Conservation (phyloP, 371 early-diverging fungal genomes). For the Amoeboaphelidium occidentale region DNA sequence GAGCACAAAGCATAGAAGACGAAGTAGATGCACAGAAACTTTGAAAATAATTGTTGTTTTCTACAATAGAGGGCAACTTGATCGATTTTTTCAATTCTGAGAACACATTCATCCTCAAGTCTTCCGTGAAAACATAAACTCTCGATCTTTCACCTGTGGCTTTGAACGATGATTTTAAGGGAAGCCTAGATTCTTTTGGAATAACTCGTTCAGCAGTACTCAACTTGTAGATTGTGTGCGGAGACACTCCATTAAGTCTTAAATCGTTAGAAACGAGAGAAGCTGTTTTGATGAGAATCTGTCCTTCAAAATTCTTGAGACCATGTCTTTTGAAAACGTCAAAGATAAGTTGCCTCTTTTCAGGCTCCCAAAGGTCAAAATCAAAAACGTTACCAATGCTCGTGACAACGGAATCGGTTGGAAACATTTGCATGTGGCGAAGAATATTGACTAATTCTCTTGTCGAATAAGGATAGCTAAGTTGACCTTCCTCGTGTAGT, state of each 20-base stretch:
- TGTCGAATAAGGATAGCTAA: conserved; percentile 63
- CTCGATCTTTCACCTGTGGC: too few relatives aligned
- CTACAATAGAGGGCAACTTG: too few relatives aligned
- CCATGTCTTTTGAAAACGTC: background rate
- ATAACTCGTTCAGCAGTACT: conserved; percentile 27
- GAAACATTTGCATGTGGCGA: conserved; percentile 41
- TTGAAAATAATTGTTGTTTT: too few relatives aligned
- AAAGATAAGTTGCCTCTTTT: conserved; percentile 23
- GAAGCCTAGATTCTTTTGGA: conserved; percentile 51
- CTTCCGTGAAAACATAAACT: too few relatives aligned
- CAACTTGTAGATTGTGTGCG: conserved; percentile 5
- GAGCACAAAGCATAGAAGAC: too few relatives aligned
- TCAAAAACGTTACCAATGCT: conserved; percentile 59
- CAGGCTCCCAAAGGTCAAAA: conserved; percentile 46
- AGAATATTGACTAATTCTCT: conserved; percentile 60
- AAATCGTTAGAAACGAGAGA: too few relatives aligned
- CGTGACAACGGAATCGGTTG: conserved; percentile 40
- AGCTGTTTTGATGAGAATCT: too few relatives aligned
- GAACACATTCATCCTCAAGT: too few relatives aligned
- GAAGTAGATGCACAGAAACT: too few relatives aligned
- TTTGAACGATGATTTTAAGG: too few relatives aligned
- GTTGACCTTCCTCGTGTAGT: conserved; percentile 45
- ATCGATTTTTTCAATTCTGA: too few relatives aligned
- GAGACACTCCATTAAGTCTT: background rate
- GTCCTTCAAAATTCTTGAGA: too few relatives aligned